These are phyloP conservation scores for Pythium monospermum DNA, from an alignment of 352 stramenopile species.

Conservation along the genomic window DNA sequence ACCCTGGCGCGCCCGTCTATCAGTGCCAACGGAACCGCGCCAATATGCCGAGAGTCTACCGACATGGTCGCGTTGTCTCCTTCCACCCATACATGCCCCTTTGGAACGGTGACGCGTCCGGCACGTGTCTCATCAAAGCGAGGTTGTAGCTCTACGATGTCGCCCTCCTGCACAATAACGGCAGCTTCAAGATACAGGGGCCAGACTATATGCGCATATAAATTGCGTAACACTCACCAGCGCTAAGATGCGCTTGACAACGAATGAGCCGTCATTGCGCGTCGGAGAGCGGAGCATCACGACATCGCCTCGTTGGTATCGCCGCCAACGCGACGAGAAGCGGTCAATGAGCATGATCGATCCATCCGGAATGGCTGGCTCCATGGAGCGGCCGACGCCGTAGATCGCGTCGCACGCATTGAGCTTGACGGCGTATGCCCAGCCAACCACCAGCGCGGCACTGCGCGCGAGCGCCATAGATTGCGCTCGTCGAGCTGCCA, in stretches of 20 bases:
- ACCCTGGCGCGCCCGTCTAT: slow-evolving; percentile 62
- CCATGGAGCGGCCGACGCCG: slow-evolving; percentile 83
- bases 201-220: too few relatives aligned
- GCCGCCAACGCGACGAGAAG: slow-evolving; percentile 59
- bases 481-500: too few relatives aligned
- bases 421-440: slow-evolving; percentile 56
- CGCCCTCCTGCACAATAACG: slow-evolving; percentile 50
- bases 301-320: slow-evolving; percentile 69
- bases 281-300: slow-evolving; percentile 81
- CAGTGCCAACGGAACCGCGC: slow-evolving; percentile 86
- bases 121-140: slow-evolving; percentile 52
- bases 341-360: slow-evolving; percentile 82
- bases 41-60: slow-evolving; percentile 93
- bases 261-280: slow-evolving; percentile 58
- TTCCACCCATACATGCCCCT: slow-evolving; percentile 95
- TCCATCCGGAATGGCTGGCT: slow-evolving; percentile 69
- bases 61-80: slow-evolving; percentile 94
- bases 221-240: slow-evolving; percentile 65
- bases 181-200: neutral
- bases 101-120: slow-evolving; percentile 74
- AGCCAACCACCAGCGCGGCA: slow-evolving; percentile 52
- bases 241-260: slow-evolving; percentile 86
- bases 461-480: slow-evolving; percentile 27
- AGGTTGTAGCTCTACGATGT: slow-evolving; percentile 74
- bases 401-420: slow-evolving; percentile 78